Percentiles rank a stretch among this genome's conserved stretches.
Conservation (phyloP, 352 stramenopile genomes). For the Phytophthora melonis region DNA sequence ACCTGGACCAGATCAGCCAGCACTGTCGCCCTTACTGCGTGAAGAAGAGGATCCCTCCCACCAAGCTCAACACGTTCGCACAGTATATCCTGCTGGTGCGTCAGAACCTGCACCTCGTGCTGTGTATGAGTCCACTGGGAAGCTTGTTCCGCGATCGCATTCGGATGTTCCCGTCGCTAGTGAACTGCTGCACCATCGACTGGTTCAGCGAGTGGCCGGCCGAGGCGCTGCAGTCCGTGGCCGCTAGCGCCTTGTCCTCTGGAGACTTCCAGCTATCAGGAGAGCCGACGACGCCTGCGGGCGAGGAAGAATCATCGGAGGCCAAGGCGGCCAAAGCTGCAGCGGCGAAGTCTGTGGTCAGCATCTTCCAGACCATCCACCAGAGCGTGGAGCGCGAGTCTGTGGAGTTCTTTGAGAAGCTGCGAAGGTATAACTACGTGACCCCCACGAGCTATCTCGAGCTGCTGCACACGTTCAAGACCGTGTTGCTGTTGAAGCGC, state of each 20-base stretch:
- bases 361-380: constrained; percentile 89
- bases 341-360: constrained; percentile 57
- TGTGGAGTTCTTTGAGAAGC: constrained; percentile 85
- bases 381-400: constrained; percentile 90
- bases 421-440: constrained; percentile 94
- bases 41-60: constrained; percentile 92
- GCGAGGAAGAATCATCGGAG: constrained; percentile 28
- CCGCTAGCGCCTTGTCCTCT: constrained; percentile 48
- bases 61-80: constrained; percentile 95
- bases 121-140: constrained; percentile 94
- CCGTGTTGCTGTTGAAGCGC: constrained; percentile 88
- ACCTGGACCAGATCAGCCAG: constrained; percentile 93
- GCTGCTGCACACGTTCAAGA: constrained; percentile 94
- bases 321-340: constrained; percentile 24
- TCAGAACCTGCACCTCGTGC: constrained; percentile 92
- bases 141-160: constrained; percentile 92
- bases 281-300: constrained; percentile 14
- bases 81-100: constrained; percentile 95
- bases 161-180: constrained; percentile 91
- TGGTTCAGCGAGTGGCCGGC: constrained; percentile 92
- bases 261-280: constrained; percentile 72
- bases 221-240: constrained; percentile 84
- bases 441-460: constrained; percentile 95
- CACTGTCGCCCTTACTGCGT: constrained; percentile 91
- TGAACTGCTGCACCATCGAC: constrained; percentile 92